phyloP scores from a whole-genome alignment of 768 basidiomycete species.

The Suillus subalutaceus region DNA sequence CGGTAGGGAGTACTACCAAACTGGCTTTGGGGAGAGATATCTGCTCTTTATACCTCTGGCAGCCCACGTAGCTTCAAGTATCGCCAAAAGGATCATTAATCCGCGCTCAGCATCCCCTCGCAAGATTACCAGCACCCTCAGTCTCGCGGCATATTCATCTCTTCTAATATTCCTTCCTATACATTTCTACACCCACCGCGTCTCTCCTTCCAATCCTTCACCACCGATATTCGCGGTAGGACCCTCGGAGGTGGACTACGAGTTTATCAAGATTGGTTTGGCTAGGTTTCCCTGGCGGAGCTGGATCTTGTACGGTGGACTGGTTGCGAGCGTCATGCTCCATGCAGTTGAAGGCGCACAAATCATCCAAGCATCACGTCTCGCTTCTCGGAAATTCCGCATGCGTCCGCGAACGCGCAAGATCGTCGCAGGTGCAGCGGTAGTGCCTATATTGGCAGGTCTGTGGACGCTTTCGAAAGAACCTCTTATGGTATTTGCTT shows the following conservation, averaged over 20 bases:
- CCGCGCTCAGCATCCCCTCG: slow-evolving; percentile 35
- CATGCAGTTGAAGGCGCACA: slow-evolving; percentile 67
- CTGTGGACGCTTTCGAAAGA: slow-evolving; percentile 57
- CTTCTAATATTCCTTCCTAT: slow-evolving; percentile 63
- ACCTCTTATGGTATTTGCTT: slow-evolving; percentile 57
- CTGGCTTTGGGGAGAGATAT: slow-evolving; percentile 63
- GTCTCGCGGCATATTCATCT: slow-evolving; percentile 64
- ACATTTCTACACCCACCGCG: slow-evolving; percentile 71
- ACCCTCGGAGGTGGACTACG: slow-evolving; percentile 80
- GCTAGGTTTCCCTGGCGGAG: slow-evolving; percentile 62
- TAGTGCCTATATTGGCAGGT: slow-evolving; percentile 59
- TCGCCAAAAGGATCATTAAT: slow-evolving; percentile 60
- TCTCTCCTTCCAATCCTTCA: slow-evolving; percentile 47
- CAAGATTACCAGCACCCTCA: slow-evolving; percentile 47
- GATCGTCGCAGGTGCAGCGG: slow-evolving; percentile 38
- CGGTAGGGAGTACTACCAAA: slow-evolving; percentile 87
- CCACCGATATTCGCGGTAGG: slow-evolving; percentile 61
- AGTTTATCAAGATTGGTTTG: slow-evolving; percentile 78
- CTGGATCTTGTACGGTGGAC: slow-evolving; percentile 62
- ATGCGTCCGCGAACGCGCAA: slow-evolving; percentile 26
- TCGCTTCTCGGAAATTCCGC: slow-evolving; percentile 29
- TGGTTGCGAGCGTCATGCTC: slow-evolving; percentile 56
- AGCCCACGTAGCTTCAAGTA: slow-evolving; percentile 60
- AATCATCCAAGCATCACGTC: slow-evolving; percentile 55
- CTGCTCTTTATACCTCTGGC: slow-evolving; percentile 70